These are phyloP conservation scores for Anacardium occidentale DNA, from an alignment of 345 rosid genomes.

Conservation along the genomic window DNA sequence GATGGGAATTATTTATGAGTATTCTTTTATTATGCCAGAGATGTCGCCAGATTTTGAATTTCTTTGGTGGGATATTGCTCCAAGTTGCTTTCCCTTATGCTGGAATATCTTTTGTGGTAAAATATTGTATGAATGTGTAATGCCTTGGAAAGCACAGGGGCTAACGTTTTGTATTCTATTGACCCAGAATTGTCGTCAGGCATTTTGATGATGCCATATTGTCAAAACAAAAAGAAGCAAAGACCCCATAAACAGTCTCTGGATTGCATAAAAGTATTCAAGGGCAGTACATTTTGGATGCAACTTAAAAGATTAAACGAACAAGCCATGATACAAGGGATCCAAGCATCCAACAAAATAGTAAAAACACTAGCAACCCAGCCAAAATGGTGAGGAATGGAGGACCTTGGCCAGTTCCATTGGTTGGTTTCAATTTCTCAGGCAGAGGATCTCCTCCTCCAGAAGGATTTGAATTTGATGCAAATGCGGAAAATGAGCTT, in stretches of 20 bases:
- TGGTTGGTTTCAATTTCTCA: conserved; percentile 13
- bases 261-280: background rate
- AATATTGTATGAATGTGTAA: background rate
- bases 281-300: background rate
- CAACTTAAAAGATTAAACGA: conserved; percentile 13
- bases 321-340: conserved; percentile 25
- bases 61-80: background rate
- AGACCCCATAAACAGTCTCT: background rate
- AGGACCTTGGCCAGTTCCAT: conserved; percentile 26
- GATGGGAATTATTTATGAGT: background rate
- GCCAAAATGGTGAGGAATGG: conserved; percentile 36
- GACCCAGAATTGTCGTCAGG: too few relatives aligned
- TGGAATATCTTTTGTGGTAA: background rate
- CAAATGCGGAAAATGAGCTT: conserved; percentile 8
- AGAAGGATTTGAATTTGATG: conserved; percentile 25
- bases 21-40: background rate
- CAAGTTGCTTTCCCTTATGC: background rate
- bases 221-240: background rate
- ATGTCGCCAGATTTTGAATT: background rate
- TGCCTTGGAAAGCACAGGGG: background rate
- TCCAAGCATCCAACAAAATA: conserved; percentile 28
- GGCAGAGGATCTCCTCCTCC: conserved; percentile 15
- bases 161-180: too few relatives aligned
- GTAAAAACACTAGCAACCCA: conserved; percentile 23
- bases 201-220: too few relatives aligned